phyloP scores from a whole-genome alignment of 768 basidiomycete species.

The Saitozyma sp. region DNA sequence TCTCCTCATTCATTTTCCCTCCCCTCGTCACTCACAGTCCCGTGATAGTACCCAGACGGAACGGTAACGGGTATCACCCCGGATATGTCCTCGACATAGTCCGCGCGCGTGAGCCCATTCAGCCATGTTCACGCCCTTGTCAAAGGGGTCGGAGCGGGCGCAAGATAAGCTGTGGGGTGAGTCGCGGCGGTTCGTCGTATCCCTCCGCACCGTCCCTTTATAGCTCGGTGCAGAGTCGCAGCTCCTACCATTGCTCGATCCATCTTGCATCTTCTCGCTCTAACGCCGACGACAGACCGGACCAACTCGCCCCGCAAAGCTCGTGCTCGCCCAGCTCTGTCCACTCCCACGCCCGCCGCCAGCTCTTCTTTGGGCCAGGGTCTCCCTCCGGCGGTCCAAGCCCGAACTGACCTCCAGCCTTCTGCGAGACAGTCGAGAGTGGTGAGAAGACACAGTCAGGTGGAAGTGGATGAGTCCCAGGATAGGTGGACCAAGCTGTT shows the following conservation, averaged over 20 bases:
- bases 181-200: conserved; percentile 2
- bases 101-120: neutral
- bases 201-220: too few species aligned
- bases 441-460: conserved; percentile 15
- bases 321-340: conserved; percentile 5
- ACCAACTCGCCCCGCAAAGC: conserved; percentile 32
- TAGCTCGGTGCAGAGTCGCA: too few species aligned
- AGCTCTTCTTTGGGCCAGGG: conserved; percentile 2
- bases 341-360: conserved; percentile 11
- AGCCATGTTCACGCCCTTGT: conserved; percentile 50
- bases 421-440: conserved; percentile 7
- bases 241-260: neutral
- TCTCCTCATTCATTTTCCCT: too few species aligned
- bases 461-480: conserved; percentile 18
- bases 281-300: conserved; percentile 21
- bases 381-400: conserved; percentile 1
- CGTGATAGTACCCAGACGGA: too few species aligned
- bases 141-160: conserved; percentile 46
- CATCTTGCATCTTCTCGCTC: neutral
- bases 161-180: conserved; percentile 49
- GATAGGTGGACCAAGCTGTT: conserved; percentile 32
- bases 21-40: too few species aligned
- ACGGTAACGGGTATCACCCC: too few species aligned
- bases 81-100: too few species aligned
- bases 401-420: conserved; percentile 6